Evolutionary conservation across 2,329 filamentous ascomycete species (phyloP).

Genomic region (Ambrosiella cleistominuta): DNA sequence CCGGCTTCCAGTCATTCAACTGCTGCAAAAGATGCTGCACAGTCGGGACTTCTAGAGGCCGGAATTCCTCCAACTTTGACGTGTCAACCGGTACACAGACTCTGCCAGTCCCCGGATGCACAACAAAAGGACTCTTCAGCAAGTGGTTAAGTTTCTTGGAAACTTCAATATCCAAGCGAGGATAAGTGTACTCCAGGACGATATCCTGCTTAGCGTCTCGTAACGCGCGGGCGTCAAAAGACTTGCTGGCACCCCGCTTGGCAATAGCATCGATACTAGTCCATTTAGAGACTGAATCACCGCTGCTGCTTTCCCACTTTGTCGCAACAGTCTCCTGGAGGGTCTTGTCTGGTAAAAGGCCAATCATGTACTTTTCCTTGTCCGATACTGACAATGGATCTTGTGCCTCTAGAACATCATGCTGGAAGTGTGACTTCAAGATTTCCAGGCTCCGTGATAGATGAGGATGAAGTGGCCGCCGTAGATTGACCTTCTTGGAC

Average conservation of each 20-base stretch:
- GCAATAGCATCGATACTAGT: constrained; percentile 79
- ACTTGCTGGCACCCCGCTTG: constrained; percentile 53
- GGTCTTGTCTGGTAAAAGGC: constrained; percentile 64
- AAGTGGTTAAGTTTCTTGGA: constrained; percentile 97
- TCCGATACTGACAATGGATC: constrained; percentile 64
- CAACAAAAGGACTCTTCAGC: constrained; percentile 90
- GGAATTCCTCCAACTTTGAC: constrained; percentile 56
- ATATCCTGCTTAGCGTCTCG: constrained; percentile 90
- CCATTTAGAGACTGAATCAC: constrained; percentile 72
- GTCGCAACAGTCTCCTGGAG: constrained; percentile 64
- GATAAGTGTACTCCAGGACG: constrained; percentile 93
- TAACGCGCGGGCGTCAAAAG: constrained; percentile 55
- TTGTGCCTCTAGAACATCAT: constrained; percentile 65
- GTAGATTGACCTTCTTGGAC: constrained; percentile 71
- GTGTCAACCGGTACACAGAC: constrained; percentile 92
- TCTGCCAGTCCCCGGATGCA: constrained; percentile 83
- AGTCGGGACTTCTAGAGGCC: constrained; percentile 76
- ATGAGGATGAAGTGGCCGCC: constrained; percentile 79
- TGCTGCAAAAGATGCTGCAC: constrained; percentile 66
- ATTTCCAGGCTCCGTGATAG: constrained; percentile 73
- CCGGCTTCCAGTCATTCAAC: constrained; percentile 60
- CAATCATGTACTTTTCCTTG: constrained; percentile 59
- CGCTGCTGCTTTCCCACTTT: constrained; percentile 74
- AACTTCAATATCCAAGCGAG: constrained; percentile 88
- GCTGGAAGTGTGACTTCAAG: constrained; percentile 67